These are phyloP conservation scores for Candida maesae DNA, from an alignment of 805 yeast species.

Conservation along the genomic window DNA sequence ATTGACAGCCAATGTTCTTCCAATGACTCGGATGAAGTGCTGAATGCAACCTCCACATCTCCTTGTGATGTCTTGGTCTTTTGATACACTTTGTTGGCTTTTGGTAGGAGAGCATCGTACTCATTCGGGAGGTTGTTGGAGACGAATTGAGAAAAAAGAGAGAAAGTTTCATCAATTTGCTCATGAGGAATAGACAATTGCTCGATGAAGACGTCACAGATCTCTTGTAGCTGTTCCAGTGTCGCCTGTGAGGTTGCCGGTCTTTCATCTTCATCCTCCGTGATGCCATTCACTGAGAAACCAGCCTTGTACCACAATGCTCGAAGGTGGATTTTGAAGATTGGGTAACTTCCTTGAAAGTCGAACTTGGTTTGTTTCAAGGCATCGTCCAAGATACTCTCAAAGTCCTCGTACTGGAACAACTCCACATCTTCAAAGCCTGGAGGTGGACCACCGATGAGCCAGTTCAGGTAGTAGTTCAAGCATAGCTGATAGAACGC, in stretches of 20 bases:
- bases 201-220: slow-evolving; percentile 14
- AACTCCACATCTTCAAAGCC: slow-evolving; percentile 2
- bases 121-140: slow-evolving; percentile 27
- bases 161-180: slow-evolving; percentile 37
- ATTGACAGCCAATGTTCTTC: slow-evolving; percentile 9
- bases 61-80: slow-evolving; percentile 29
- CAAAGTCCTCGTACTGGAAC: slow-evolving; percentile 3
- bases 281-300: slow-evolving; percentile 3
- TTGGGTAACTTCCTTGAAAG: not conserved
- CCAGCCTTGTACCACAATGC: slow-evolving; percentile 1
- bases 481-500: slow-evolving; percentile 5
- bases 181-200: slow-evolving; percentile 40
- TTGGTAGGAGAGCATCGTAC: slow-evolving; percentile 36
- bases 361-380: not conserved
- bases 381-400: not conserved
- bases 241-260: not conserved
- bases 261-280: slow-evolving; percentile 4
- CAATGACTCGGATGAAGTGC: slow-evolving; percentile 7
- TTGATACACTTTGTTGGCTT: slow-evolving; percentile 32
- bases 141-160: slow-evolving; percentile 38
- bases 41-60: slow-evolving; percentile 35
- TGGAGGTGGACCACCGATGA: slow-evolving; percentile 2
- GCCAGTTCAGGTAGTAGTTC: slow-evolving; percentile 3
- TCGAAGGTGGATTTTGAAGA: not conserved
- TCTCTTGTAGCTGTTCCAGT: not conserved